A percentile compares a stretch with the other conserved stretches of the same genome.
phyloP scores from a whole-genome alignment of 768 basidiomycete species.

The Collybiopsis confluens region DNA sequence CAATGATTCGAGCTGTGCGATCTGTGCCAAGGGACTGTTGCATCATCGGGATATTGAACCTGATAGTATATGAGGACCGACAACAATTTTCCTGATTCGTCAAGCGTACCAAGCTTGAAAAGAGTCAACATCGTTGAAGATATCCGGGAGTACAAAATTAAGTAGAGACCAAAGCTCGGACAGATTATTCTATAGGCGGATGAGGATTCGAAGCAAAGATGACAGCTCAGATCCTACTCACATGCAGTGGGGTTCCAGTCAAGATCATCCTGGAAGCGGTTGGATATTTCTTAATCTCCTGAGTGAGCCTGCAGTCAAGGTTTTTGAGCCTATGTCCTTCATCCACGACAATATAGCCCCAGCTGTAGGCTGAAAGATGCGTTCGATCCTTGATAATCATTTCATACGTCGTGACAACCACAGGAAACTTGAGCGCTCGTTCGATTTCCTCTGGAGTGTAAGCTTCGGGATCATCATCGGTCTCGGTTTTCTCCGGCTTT shows the following conservation, averaged over 20 bases:
- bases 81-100: slow-evolving; percentile 20
- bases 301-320: slow-evolving; percentile 84
- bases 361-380: slow-evolving; percentile 56
- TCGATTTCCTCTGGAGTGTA: slow-evolving; percentile 10
- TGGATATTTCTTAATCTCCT: slow-evolving; percentile 82
- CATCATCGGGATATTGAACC: slow-evolving; percentile 71
- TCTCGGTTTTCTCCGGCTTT: not conserved
- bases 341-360: slow-evolving; percentile 95
- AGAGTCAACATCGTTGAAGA: slow-evolving; percentile 83
- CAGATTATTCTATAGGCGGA: slow-evolving; percentile 82
- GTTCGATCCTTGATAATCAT: slow-evolving; percentile 82
- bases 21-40: slow-evolving; percentile 51
- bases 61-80: slow-evolving; percentile 20
- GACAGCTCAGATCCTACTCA: slow-evolving; percentile 29
- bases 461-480: slow-evolving; percentile 17
- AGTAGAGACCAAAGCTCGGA: slow-evolving; percentile 92
- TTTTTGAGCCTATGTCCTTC: slow-evolving; percentile 97
- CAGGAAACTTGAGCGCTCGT: slow-evolving; percentile 45
- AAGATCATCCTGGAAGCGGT: slow-evolving; percentile 88
- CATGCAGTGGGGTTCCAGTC: slow-evolving; percentile 95
- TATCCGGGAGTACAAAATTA: slow-evolving; percentile 92
- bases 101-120: slow-evolving; percentile 80
- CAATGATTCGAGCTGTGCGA: slow-evolving; percentile 64
- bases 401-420: slow-evolving; percentile 91
- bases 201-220: slow-evolving; percentile 1